phyloP scores from a whole-genome alignment of 805 yeast species.

The Yarrowia alimentaria region DNA sequence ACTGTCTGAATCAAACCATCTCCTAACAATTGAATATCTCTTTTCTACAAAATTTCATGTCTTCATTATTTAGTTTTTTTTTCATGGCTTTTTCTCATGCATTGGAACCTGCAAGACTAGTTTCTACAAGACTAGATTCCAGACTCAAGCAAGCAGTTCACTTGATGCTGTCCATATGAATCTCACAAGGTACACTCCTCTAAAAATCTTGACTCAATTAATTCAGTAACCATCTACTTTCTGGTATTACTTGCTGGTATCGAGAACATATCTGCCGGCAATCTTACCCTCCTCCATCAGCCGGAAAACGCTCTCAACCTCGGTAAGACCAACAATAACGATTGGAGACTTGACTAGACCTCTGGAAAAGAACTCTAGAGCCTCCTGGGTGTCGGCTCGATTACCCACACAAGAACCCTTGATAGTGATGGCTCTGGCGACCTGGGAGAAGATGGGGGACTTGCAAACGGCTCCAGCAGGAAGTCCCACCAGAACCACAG shows the following conservation, averaged over 20 bases:
- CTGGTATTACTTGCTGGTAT: conserved; percentile 47
- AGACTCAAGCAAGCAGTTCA: too few relatives aligned
- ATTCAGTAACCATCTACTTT: too few relatives aligned
- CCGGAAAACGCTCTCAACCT: conserved; percentile 49
- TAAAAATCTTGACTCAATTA: background rate
- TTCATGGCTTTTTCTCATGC: too few relatives aligned
- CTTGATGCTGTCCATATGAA: too few relatives aligned
- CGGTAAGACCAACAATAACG: conserved; percentile 54
- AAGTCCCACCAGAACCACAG: conserved; percentile 59
- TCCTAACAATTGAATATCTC: too few relatives aligned
- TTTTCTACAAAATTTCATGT: too few relatives aligned
- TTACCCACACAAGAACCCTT: conserved; percentile 61
- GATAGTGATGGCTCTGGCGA: conserved; percentile 53
- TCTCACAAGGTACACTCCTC: too few relatives aligned
- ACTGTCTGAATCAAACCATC: too few relatives aligned
- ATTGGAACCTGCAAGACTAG: too few relatives aligned
- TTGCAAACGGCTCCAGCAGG: conserved; percentile 59
- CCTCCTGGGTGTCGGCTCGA: conserved; percentile 60
- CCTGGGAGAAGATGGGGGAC: conserved; percentile 54
- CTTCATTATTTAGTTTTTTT: too few relatives aligned
- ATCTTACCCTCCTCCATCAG: conserved; percentile 62
- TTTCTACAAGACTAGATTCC: too few relatives aligned
- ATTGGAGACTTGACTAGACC: conserved; percentile 55
- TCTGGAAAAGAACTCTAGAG: conserved; percentile 52
- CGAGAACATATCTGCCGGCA: conserved; percentile 64